Base-by-base conservation (phyloP, 2,329 filamentous ascomycete genomes). In the Colletotrichum zoysiae region DNA sequence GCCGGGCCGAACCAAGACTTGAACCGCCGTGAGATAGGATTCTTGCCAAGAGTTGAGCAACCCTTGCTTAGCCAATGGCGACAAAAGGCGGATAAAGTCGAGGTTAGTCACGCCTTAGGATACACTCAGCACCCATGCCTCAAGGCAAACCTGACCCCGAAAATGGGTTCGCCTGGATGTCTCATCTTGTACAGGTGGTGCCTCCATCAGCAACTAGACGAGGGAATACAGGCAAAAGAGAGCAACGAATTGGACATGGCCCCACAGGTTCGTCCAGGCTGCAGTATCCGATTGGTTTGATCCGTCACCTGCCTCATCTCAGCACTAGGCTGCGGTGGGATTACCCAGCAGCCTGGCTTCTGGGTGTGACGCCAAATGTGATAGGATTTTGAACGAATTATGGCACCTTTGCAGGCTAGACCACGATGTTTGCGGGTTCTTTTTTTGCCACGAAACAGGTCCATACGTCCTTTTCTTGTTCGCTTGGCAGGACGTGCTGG, bases 21-120 rank as follows among this genome's bases (percentile, higher is more conserved):
- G 38, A 20, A 26, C 55, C 23, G 46, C 46, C 23, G 55, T 35
- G 46, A 35, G 16, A 67, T 18, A 70, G 67, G 67, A 70, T 70
- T 50, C 20, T 8, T 35, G 62, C 67, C 51, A 70, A 70, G 66
- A 59, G 58, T 14, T 8, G 18, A 18, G 33, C 16, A 60, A 44
- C 38, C 60, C 48, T 42, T 67, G 64, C 12, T 18, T 23, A 33
- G 11, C 35, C 44, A 60, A 53, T 60, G 44, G 26, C 18, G 7
- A 18, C 48, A 50, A 23, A 20, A 20, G 26, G n/a, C 6, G 5
- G 20, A n/a, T 35, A 53, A 18, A 12, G 35, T 42, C 46, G 4
- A 38, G 65, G 46, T 20, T 55, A 62, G 40, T 30, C 18, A 4
- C 12, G 18, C 9, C 18, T 42, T 35, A 26, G 53, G 53, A 35